Base-by-base conservation (phyloP, 352 stramenopile genomes). In the Phytophthora pisi region DNA sequence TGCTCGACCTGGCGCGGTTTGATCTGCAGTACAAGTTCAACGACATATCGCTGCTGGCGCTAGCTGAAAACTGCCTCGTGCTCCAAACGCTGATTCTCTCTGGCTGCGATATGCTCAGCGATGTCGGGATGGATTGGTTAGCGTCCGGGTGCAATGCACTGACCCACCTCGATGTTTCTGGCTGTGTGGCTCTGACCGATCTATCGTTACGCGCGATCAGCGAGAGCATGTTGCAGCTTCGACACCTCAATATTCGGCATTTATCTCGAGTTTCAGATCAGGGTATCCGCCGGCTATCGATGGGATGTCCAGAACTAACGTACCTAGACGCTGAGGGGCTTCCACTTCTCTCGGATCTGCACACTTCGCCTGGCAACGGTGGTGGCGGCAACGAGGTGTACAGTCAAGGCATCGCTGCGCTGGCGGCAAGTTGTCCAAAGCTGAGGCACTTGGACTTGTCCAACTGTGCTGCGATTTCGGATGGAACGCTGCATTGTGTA, bases 101-200 rank as follows among this genome's bases (percentile, higher is more conserved):
- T n/a, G 94, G 95, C 16, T 98, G 93, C 57, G 86, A 96, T 42
- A 86, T 93, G 69, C 67, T 98, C 49, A 96, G 89, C 6, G 94
- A 98, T 69, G 94, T 97, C 15, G 94, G 96, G 0, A 64, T 98
- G 13, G 95, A 83, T 36, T 98, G 93, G 93, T 64, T 98, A n/a
- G 78, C 79, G 1, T 79, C 73, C 1, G 90, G 91, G 13, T 97
- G 90, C 31, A 77, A 79, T 36, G 90, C 88, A 9, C 72, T 98
- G 9, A 75, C 79, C n/a, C 66, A 89, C 51, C 59, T 98, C 11
- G 84, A 98, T 60, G 49, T 98, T 30, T 78, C 77, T 1, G 84
- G 82, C 2, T 98, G 93, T 64, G 58, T 50, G n/a, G 94, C 97
- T 62, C 61, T 98, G 15, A 96, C 92, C 0, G 96, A 98, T 66